phyloP scores from a whole-genome alignment of 768 basidiomycete species.

The Trametes coccinea region DNA sequence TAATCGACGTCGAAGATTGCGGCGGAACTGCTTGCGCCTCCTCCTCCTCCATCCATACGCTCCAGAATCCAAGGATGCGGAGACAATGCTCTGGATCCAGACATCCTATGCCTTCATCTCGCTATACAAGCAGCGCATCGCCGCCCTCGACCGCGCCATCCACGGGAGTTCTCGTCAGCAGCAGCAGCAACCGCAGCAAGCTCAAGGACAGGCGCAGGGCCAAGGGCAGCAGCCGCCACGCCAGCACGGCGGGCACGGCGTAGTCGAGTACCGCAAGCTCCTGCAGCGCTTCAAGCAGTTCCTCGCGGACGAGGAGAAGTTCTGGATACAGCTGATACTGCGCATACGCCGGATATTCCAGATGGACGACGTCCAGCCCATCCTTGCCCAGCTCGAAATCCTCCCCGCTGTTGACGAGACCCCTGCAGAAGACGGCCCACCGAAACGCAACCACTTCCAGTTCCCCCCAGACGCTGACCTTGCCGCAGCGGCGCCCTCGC shows the following conservation, averaged over 20 bases:
- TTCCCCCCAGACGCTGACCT: conserved; percentile 59
- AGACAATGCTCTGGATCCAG: conserved; percentile 90
- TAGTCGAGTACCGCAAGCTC: conserved; percentile 84
- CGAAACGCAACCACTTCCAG: conserved; percentile 57
- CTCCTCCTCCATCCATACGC: conserved; percentile 69
- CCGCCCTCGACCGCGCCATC: conserved; percentile 60
- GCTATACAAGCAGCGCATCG: conserved; percentile 75
- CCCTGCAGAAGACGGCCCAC: conserved; percentile 29
- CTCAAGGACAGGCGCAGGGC: conserved; percentile 37
- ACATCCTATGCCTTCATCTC: conserved; percentile 86
- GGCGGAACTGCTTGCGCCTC: conserved; percentile 67
- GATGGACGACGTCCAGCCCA: conserved; percentile 62
- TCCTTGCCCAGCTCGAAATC: conserved; percentile 61
- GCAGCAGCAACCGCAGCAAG: conserved; percentile 36
- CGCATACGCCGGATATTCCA: conserved; percentile 73
- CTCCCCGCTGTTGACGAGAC: conserved; percentile 25
- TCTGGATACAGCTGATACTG: conserved; percentile 81
- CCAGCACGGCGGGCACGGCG: conserved; percentile 49
- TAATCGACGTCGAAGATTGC: conserved; percentile 49
- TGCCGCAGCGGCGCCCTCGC: conserved; percentile 27
- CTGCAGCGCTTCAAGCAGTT: conserved; percentile 88
- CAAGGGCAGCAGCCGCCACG: conserved; percentile 37
- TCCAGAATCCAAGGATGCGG: conserved; percentile 74
- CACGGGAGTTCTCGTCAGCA: conserved; percentile 37
- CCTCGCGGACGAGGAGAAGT: conserved; percentile 86